A percentile compares a stretch with the other conserved stretches of the same genome.
Conservation (phyloP, 805 yeast species). For the Pichia sporocuriosa region DNA sequence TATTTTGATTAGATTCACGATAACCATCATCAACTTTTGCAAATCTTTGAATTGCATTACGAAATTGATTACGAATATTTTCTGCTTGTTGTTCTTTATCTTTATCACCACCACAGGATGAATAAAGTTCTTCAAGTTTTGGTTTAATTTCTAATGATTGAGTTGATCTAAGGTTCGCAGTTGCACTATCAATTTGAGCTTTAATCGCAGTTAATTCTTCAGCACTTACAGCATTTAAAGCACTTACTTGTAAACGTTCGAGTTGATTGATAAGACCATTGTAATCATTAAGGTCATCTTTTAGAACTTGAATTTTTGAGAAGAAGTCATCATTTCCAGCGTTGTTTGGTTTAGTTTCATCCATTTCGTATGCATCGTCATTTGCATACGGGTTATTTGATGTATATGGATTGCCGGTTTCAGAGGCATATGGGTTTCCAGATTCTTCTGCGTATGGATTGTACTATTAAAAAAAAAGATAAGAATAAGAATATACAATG, state of each 20-base stretch:
- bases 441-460: constrained; percentile 24
- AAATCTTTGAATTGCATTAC: constrained; percentile 80
- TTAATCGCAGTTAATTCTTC: constrained; percentile 64
- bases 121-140: constrained; percentile 71
- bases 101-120: constrained; percentile 59
- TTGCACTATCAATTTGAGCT: constrained; percentile 68
- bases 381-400: constrained; percentile 8
- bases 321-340: constrained; percentile 42
- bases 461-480: constrained; percentile 3
- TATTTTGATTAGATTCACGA: constrained; percentile 75
- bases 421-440: constrained; percentile 12
- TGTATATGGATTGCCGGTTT: constrained; percentile 8
- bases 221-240: constrained; percentile 66
- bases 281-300: constrained; percentile 63
- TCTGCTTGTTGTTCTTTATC: constrained; percentile 90
- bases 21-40: constrained; percentile 81
- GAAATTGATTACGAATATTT: constrained; percentile 75
- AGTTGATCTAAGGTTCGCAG: constrained; percentile 70
- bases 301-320: constrained; percentile 60
- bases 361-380: constrained; percentile 15
- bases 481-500: neutral
- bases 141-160: constrained; percentile 63
- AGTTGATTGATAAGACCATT: constrained; percentile 62
- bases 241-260: constrained; percentile 61
- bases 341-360: neutral